Percentiles rank a stretch among this genome's conserved stretches.
Evolutionary conservation across 805 yeast species (phyloP).

Genomic region (Candida verbasci): DNA sequence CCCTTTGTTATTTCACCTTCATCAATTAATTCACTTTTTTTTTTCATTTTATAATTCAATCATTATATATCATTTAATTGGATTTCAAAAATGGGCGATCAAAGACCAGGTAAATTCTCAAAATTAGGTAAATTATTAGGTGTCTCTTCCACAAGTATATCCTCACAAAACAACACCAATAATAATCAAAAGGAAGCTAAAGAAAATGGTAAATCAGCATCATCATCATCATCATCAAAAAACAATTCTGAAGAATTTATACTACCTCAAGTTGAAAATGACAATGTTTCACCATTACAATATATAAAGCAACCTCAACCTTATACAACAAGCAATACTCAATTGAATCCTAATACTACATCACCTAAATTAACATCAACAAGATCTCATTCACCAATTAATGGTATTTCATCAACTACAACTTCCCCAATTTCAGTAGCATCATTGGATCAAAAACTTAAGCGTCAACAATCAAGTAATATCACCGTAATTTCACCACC

Average conservation of each 20-base stretch:
- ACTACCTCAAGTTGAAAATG: conserved; percentile 8
- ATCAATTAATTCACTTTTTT: too few relatives aligned
- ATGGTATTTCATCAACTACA: conserved; percentile 5
- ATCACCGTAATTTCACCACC: not conserved
- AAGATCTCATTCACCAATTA: conserved; percentile 4
- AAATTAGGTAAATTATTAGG: conserved; percentile 10
- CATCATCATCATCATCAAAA: not conserved
- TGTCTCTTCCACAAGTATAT: conserved; percentile 5
- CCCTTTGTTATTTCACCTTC: too few relatives aligned
- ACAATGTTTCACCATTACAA: conserved; percentile 6
- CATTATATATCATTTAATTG: too few relatives aligned
- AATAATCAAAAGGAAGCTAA: not conserved
- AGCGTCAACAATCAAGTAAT: conserved; percentile 2
- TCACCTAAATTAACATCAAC: conserved; percentile 7
- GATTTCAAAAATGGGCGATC: conserved; percentile 10
- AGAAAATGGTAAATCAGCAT: not conserved
- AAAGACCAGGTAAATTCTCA: conserved; percentile 6
- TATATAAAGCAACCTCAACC: conserved; percentile 8
- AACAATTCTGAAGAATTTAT: conserved; percentile 3
- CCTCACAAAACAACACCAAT: not conserved
- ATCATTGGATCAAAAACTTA: conserved; percentile 7
- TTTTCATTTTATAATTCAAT: too few relatives aligned
- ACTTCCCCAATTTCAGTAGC: conserved; percentile 8
- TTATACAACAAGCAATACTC: not conserved
- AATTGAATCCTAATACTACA: not conserved